phyloP scores from a whole-genome alignment of 768 basidiomycete genomes.

The Podaxis pistillaris region DNA sequence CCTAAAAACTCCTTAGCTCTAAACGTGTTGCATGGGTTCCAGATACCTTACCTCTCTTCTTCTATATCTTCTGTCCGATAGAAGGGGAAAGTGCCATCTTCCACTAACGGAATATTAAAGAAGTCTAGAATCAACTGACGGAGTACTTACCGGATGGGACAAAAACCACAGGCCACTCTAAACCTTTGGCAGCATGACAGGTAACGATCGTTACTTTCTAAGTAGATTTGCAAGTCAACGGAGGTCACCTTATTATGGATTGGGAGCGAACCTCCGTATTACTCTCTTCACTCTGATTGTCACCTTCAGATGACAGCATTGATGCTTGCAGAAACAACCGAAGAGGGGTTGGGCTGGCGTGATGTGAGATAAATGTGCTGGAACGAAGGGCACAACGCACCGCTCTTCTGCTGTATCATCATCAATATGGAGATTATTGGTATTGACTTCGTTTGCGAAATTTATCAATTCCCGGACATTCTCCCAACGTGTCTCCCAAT shows the following conservation, averaged over 20 bases:
- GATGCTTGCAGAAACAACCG: constrained; percentile 75
- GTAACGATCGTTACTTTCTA: constrained; percentile 85
- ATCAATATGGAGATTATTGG: constrained; percentile 20
- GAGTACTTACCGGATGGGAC: constrained; percentile 57
- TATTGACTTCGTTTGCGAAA: constrained; percentile 63
- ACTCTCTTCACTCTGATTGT: constrained; percentile 44
- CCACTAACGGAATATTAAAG: constrained; percentile 41
- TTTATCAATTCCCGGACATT: constrained; percentile 84
- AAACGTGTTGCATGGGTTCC: neutral
- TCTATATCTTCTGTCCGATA: constrained; percentile 69
- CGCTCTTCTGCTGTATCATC: constrained; percentile 14
- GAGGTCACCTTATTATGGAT: neutral
- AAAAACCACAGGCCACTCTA: constrained; percentile 92
- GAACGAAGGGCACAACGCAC: neutral
- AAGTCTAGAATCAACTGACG: neutral
- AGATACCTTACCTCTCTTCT: constrained; percentile 67
- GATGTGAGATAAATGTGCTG: neutral
- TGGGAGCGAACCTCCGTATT: constrained; percentile 13
- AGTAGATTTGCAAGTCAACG: neutral
- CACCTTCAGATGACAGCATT: constrained; percentile 79
- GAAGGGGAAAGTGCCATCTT: constrained; percentile 74
- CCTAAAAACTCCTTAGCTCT: constrained; percentile 33
- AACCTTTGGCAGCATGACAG: constrained; percentile 86
- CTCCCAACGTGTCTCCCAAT: constrained; percentile 78
- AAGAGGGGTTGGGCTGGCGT: constrained; percentile 48